These are phyloP conservation scores for Magnolia sinica DNA, from an alignment of 164 flowering plant genomes.

Conservation along the genomic window DNA sequence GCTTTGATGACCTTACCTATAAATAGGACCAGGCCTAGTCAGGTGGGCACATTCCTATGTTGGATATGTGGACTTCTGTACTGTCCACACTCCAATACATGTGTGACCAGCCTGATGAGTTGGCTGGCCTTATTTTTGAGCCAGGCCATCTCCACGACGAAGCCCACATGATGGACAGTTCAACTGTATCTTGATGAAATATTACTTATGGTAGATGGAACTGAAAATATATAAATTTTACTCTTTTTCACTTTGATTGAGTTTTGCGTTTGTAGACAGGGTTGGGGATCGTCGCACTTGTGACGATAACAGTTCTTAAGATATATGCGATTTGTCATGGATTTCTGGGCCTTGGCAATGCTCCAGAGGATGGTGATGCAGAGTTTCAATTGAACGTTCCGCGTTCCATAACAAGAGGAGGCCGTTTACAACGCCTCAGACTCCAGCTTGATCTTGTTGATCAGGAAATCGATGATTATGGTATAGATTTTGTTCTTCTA, in stretches of 20 bases:
- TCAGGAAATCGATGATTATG: conserved; percentile 86
- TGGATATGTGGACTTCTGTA: too few relatives aligned
- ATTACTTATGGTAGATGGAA: neutral
- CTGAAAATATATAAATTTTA: too few relatives aligned
- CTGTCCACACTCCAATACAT: too few relatives aligned
- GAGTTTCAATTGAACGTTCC: conserved; percentile 81
- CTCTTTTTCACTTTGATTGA: neutral
- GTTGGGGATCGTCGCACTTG: conserved; percentile 49
- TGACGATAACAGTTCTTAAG: conserved; percentile 77
- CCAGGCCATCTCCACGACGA: neutral
- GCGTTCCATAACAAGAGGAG: conserved; percentile 80
- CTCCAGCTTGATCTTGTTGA: conserved; percentile 96
- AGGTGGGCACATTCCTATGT: too few relatives aligned
- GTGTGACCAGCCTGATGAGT: too few relatives aligned
- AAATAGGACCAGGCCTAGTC: too few relatives aligned
- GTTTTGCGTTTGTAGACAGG: conserved; percentile 73
- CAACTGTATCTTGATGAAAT: neutral
- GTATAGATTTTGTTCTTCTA: conserved; percentile 25
- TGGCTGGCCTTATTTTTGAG: too few relatives aligned
- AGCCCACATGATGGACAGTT: neutral
- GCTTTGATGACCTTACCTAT: too few relatives aligned
- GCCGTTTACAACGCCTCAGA: conserved; percentile 77
- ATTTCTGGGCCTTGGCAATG: conserved; percentile 86
- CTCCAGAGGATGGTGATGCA: conserved; percentile 67
- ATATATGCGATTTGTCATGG: conserved; percentile 94